These are phyloP conservation scores for Brettanomyces nanus DNA, from an alignment of 805 yeast genomes.

Conservation along the genomic window DNA sequence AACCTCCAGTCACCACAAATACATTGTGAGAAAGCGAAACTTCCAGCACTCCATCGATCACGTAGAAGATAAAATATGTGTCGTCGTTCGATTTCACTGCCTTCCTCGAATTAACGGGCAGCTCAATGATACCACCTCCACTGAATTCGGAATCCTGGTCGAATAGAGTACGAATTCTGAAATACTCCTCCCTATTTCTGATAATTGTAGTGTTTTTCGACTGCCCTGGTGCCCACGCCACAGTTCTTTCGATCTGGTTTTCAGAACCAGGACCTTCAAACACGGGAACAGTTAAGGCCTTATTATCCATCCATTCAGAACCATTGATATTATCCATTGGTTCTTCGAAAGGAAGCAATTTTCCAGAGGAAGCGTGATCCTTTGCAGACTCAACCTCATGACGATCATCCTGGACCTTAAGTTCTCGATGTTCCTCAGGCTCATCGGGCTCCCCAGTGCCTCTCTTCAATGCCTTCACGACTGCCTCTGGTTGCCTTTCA, in stretches of 20 bases:
- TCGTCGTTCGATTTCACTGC: constrained; percentile 53
- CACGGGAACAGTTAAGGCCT: constrained; percentile 37
- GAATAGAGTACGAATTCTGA: constrained; percentile 55
- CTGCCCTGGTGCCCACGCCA: constrained; percentile 62
- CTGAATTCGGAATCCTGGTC: constrained; percentile 53
- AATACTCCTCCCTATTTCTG: constrained; percentile 40
- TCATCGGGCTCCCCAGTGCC: not conserved
- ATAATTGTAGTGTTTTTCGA: constrained; percentile 36
- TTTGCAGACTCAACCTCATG: not conserved
- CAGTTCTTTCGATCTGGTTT: constrained; percentile 32
- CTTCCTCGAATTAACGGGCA: constrained; percentile 57
- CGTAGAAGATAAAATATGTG: constrained; percentile 67
- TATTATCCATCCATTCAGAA: constrained; percentile 43
- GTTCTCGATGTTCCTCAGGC: not conserved
- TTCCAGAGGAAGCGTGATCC: not conserved
- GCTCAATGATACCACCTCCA: constrained; percentile 66
- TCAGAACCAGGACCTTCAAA: constrained; percentile 43
- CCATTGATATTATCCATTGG: constrained; percentile 22
- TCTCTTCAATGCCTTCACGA: not conserved
- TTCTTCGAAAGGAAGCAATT: not conserved
- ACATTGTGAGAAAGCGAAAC: constrained; percentile 51
- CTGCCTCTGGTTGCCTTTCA: not conserved
- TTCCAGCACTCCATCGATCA: constrained; percentile 61
- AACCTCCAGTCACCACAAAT: constrained; percentile 61
- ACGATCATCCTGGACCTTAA: not conserved